Conservation (phyloP, 768 basidiomycete species). For the Phanerochaete sordida region DNA sequence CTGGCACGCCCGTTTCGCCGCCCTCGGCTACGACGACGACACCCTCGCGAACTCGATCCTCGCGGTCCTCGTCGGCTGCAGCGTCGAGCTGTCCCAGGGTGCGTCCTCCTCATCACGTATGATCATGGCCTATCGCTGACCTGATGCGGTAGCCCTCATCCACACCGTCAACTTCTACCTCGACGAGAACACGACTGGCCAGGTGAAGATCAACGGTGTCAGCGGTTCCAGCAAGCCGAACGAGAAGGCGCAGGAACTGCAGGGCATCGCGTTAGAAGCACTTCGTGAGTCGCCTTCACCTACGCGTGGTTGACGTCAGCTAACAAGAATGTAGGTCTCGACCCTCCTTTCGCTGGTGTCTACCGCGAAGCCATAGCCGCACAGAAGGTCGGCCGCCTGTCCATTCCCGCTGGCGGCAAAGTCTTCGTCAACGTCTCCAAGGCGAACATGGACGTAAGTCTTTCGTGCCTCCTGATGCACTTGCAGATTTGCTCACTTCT, state of each 20-base stretch:
- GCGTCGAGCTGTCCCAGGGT: slow-evolving; percentile 71
- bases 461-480: neutral
- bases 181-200: slow-evolving; percentile 37
- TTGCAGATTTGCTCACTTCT: neutral
- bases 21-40: slow-evolving; percentile 53
- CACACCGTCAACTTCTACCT: slow-evolving; percentile 67
- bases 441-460: slow-evolving; percentile 57
- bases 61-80: slow-evolving; percentile 64
- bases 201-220: neutral
- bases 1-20: slow-evolving; percentile 54
- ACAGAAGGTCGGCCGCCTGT: slow-evolving; percentile 37
- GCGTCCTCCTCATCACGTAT: slow-evolving; percentile 14
- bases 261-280: slow-evolving; percentile 64
- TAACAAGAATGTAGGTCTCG: slow-evolving; percentile 45
- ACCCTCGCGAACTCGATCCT: slow-evolving; percentile 66
- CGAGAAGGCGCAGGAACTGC: slow-evolving; percentile 37
- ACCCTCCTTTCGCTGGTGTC: slow-evolving; percentile 69
- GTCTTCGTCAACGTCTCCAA: slow-evolving; percentile 61
- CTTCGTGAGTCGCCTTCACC: slow-evolving; percentile 46
- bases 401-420: slow-evolving; percentile 44
- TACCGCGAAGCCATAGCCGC: slow-evolving; percentile 56
- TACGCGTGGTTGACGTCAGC: neutral
- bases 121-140: neutral
- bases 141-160: slow-evolving; percentile 44
- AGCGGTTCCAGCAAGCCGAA: slow-evolving; percentile 20